phyloP scores from a whole-genome alignment of 495 filamentous ascomycete species.

The Trichoderma erinaceum region DNA sequence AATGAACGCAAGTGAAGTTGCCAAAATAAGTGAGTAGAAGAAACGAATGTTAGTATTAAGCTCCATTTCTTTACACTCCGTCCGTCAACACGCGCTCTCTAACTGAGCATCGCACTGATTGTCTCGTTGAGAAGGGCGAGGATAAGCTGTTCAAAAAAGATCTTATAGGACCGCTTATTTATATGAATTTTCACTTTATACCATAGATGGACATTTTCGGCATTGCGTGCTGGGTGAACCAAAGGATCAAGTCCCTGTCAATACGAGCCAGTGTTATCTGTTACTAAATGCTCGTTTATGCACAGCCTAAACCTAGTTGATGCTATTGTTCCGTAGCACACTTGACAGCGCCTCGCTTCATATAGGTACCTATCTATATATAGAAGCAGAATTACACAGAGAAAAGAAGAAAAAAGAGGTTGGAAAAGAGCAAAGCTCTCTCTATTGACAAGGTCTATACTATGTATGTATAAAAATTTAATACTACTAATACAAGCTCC shows the following conservation, averaged over 20 bases:
- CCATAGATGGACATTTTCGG: not conserved
- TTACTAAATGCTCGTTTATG: constrained; percentile 1
- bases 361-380: no score
- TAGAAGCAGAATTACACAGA: no score
- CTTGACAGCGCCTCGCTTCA: not conserved
- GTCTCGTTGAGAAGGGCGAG: no score
- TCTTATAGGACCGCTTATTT: not conserved
- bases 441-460: no score
- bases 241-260: not conserved
- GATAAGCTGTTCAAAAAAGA: no score
- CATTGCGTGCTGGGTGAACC: constrained; percentile 1
- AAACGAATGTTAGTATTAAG: no score
- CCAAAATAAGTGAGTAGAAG: not conserved
- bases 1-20: not conserved
- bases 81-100: not conserved
- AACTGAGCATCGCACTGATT: not conserved
- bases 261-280: not conserved
- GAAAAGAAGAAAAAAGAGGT: no score
- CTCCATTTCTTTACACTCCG: not conserved
- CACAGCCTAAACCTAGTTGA: not conserved
- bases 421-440: no score
- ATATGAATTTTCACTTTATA: not conserved
- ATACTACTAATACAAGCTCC: no score
- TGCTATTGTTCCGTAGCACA: not conserved
- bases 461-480: no score